Evolutionary conservation across 306 rosid species (phyloP), one percentile per base, ranked within the genome.

Genomic region (Acmispon strigosus): DNA sequence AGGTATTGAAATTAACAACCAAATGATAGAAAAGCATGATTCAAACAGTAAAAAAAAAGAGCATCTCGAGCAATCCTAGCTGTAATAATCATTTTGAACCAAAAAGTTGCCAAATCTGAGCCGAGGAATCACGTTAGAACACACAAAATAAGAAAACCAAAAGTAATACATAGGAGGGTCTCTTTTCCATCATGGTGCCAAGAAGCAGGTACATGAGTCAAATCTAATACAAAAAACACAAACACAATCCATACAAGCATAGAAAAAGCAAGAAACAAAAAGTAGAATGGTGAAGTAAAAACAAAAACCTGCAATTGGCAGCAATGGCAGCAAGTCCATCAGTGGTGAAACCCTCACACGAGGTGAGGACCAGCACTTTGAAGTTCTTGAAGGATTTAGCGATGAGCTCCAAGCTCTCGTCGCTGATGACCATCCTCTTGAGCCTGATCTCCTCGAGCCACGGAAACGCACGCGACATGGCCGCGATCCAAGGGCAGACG

Each of bases 271-370:
- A 52, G 2, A 32, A 6, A 4, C 8, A 8, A 7, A 1, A 43
- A 50, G 3, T 6, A 34, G 52, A 69, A 49, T 1, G 7, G 34
- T 10, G 12, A 39, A 17, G 24, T 20, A 0, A 20, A 19, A 8
- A 41, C 13, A 41, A 36, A 36, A 62, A 69, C 98, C 97, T 90
- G 98, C 97, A 93, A 80, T 90, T 84, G 24, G 94, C 83, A 16
- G 98, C 98, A 86, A 93, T 90, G 90, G 96, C 80, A 13, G 92
- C 97, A 0, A 93, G 90, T 36, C 97, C 98, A 24, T 84, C 90
- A 0, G 98, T 87, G 42, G 92, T 84, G 53, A 93, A 93, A 1
- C 97, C 98, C 74, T 93, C 97, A 15, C 98, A 93, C 0, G 96
- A 79, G 17, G 92, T 81, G 11, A 93, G 88, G 18, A 93, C 97